Conservation (phyloP, 2,329 filamentous ascomycete species). For the Beauveria scarabaeidicola region DNA sequence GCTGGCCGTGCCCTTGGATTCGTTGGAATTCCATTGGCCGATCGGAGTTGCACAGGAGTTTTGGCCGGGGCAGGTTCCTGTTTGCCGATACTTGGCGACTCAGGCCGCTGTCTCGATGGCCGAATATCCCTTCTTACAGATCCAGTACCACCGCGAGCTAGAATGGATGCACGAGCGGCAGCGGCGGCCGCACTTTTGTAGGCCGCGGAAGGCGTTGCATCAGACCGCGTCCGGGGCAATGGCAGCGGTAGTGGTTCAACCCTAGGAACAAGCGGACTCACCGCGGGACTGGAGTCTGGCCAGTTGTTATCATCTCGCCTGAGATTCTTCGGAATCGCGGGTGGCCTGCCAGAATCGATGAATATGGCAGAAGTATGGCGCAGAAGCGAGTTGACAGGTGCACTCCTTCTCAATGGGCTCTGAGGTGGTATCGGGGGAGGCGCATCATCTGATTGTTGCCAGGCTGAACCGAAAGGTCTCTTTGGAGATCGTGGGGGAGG, state of each 20-base stretch:
- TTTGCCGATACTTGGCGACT: conserved; percentile 15
- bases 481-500: conserved; percentile 11
- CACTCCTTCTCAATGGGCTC: not conserved
- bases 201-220: not conserved
- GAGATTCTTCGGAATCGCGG: conserved; percentile 7
- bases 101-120: conserved; percentile 22
- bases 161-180: conserved; percentile 13
- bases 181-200: not conserved
- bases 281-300: not conserved
- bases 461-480: not conserved
- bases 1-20: conserved; percentile 31
- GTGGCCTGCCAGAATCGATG: conserved; percentile 12
- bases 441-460: not conserved
- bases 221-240: not conserved
- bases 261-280: conserved; percentile 9
- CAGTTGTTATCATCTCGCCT: not conserved
- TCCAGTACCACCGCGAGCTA: conserved; percentile 22
- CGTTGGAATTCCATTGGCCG: conserved; percentile 38
- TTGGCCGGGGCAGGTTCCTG: conserved; percentile 21
- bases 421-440: not conserved
- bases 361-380: conserved; percentile 6
- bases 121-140: conserved; percentile 23
- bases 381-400: not conserved
- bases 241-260: conserved; percentile 9
- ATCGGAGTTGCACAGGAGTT: conserved; percentile 33